Evolutionary conservation across 2,329 filamentous ascomycete species (phyloP), one percentile per base, ranked within the genome.

Genomic region (Fusarium buharicum): DNA sequence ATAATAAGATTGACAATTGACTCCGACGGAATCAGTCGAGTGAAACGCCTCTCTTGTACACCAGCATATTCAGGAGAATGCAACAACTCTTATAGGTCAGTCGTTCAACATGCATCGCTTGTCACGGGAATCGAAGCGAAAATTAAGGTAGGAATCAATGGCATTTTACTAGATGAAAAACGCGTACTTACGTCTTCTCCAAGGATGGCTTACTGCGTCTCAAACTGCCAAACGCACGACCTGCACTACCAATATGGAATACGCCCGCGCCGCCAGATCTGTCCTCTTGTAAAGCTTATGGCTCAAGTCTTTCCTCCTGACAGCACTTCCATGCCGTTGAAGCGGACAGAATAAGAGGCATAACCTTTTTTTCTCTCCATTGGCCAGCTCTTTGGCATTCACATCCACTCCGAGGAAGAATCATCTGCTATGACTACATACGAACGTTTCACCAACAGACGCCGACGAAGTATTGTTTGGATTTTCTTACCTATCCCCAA

Each of bases 211-310:
- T 34, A 12, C 13, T 46, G 10, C 43, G 43, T 24, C 43, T 46
- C n/a, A 28, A 34, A 13, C 31, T 46, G 10, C 43, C 43, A 5
- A 4, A 28, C 4, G 4, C 16, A 14, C 27, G 11, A 16, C 43
- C 7, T 9, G 20, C 43, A 24, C 28, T 46, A 17, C 43, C 43
- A 46, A 46, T 46, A 34, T 46, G 43, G 43, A 46, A 46, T 8
- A 46, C 43, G 17, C 43, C 31, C 4, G 30, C 13, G 4, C 43
- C 43, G 10, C 43, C 43, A 22, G 18, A 24, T 6, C 30, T 46
- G 14, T 46, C 43, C 13, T 34, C 17, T 18, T 46, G 43, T 24
- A 4, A 7, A 5, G 43, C 17, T 24, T 24, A 10, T 34, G 27
- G n/a, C 6, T 28, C 18, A 9, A 14, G 4, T 4, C 6, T 24